These are phyloP conservation scores for Malbranchea cinnamomea DNA, from an alignment of 2,329 filamentous ascomycete species.

Conservation along the genomic window DNA sequence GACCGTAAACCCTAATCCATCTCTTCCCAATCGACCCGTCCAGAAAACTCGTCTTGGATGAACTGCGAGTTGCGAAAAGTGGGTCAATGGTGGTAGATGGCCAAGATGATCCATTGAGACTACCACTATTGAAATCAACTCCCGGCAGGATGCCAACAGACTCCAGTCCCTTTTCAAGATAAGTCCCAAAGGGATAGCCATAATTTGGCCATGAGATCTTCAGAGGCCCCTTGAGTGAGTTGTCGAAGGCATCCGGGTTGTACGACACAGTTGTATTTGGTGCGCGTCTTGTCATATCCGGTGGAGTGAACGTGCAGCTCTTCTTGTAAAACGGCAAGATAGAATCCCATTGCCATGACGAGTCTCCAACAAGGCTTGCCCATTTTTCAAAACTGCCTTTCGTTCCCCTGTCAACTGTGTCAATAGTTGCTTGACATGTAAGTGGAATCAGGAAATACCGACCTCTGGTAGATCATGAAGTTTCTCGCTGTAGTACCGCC, in stretches of 20 bases:
- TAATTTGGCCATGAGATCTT: slow-evolving; percentile 30
- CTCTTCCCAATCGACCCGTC: slow-evolving; percentile 11
- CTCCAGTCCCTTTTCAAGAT: slow-evolving; percentile 24
- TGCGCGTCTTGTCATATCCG: slow-evolving; percentile 10
- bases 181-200: slow-evolving; percentile 25
- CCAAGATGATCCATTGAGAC: slow-evolving; percentile 26
- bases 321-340: slow-evolving; percentile 18
- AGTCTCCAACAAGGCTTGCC: slow-evolving; percentile 19
- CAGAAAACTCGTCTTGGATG: slow-evolving; percentile 28
- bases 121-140: slow-evolving; percentile 30
- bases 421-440: too few species aligned
- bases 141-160: slow-evolving; percentile 22
- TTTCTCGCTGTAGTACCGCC: slow-evolving; percentile 25
- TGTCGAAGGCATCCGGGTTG: slow-evolving; percentile 17
- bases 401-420: too few species aligned
- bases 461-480: slow-evolving; percentile 21
- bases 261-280: slow-evolving; percentile 15
- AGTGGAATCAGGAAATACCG: too few species aligned
- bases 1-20: slow-evolving; percentile 26
- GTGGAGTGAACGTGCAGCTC: slow-evolving; percentile 17
- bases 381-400: slow-evolving; percentile 9
- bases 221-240: slow-evolving; percentile 20
- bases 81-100: slow-evolving; percentile 33
- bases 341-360: slow-evolving; percentile 19
- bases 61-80: slow-evolving; percentile 34